phyloP scores from a whole-genome alignment of 1,284 basidiomycete genomes.

The Pterula multifida region DNA sequence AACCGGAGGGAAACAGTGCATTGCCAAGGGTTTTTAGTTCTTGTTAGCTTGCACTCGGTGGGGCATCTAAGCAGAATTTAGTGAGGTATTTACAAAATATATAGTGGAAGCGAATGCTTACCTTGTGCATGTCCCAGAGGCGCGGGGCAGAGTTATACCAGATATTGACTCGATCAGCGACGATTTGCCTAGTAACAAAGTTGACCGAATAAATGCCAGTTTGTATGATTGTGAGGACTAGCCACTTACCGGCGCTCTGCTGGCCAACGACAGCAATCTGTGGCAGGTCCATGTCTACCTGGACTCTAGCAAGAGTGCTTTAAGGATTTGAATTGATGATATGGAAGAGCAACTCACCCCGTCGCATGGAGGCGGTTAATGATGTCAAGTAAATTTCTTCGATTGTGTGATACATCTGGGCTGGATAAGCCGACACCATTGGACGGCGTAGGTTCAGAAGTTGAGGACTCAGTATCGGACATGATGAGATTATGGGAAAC shows the following conservation, averaged over 20 bases:
- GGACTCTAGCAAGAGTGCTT: too few species aligned
- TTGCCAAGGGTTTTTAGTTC: conserved; percentile 36
- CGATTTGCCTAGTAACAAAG: conserved; percentile 36
- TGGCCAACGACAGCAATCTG: conserved; percentile 56
- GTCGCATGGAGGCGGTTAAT: conserved; percentile 2
- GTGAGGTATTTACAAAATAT: too few species aligned
- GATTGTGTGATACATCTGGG: not conserved
- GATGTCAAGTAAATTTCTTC: not conserved
- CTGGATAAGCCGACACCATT: conserved; percentile 4
- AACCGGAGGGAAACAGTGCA: conserved; percentile 49
- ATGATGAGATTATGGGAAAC: too few species aligned
- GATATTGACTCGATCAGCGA: conserved; percentile 67
- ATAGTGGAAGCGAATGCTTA: conserved; percentile 13
- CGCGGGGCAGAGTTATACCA: conserved; percentile 56
- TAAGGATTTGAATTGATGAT: too few species aligned
- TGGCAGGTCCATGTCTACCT: conserved; percentile 57
- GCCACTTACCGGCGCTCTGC: conserved; percentile 37
- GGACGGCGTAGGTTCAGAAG: not conserved
- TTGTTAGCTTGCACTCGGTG: conserved; percentile 50
- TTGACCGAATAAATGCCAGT: not conserved
- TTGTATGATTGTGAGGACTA: not conserved
- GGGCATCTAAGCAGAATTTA: conserved; percentile 39
- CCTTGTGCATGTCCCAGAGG: conserved; percentile 58
- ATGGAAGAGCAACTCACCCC: not conserved
- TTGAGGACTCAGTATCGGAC: not conserved